Evolutionary conservation across 164 flowering plant species (phyloP).

Genomic region (Chloranthus sessilifolius): DNA sequence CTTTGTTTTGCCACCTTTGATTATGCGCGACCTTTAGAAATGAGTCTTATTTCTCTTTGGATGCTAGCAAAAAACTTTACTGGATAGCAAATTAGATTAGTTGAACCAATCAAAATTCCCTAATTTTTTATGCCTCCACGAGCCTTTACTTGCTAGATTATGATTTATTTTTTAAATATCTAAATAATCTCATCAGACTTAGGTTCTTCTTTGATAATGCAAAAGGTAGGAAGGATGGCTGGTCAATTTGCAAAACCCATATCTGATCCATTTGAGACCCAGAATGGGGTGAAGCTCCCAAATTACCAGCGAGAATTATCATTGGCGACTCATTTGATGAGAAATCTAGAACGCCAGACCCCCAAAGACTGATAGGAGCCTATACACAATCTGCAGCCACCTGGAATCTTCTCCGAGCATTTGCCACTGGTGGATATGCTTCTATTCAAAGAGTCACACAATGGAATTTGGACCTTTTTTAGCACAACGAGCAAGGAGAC

Average conservation of each 20-base stretch:
- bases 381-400: constrained; percentile 42
- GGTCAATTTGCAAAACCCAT: constrained; percentile 47
- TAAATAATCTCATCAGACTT: no score
- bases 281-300: constrained; percentile 39
- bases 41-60: no score
- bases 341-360: constrained; percentile 41
- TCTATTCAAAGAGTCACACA: constrained; percentile 38
- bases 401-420: constrained; percentile 42
- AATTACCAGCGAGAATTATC: constrained; percentile 43
- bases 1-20: no score
- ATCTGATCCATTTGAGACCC: constrained; percentile 31
- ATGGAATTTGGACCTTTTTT: constrained; percentile 39
- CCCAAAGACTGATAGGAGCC: constrained; percentile 36
- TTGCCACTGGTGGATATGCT: constrained; percentile 47
- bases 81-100: no score
- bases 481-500: constrained; percentile 37
- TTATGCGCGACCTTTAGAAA: no score
- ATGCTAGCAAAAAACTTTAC: no score
- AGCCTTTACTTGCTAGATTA: no score
- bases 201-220: background rate
- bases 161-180: no score
- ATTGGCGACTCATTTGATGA: constrained; percentile 36
- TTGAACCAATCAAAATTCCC: no score
- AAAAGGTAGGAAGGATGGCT: constrained; percentile 45
- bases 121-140: no score